Evolutionary conservation across 371 early-diverging fungal genomes (phyloP), one percentile per base, ranked within the genome.

Genomic region (Nematocida sp.): DNA sequence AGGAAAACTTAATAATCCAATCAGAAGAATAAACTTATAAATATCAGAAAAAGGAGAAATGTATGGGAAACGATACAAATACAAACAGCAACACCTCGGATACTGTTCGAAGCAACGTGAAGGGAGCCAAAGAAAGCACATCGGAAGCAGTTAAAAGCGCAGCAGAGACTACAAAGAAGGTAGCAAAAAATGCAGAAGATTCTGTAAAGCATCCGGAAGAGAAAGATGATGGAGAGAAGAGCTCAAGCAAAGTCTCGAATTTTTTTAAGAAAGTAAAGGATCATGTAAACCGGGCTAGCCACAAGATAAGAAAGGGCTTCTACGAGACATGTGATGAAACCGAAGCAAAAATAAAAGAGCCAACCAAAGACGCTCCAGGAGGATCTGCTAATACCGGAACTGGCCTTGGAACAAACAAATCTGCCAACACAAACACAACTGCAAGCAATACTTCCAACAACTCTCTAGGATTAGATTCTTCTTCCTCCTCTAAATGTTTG

Each of bases 271-370:
- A 49, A 45, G 63, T 39, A 3, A 63, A 45, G 28, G 26, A 57
- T 7, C 5, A 7, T 11, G 59, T 33, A 5, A 33, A 7, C n/a
- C 9, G 39, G 7, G 42, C 59, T 9, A 16, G 13, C 36, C 5
- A 57, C 9, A n/a, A 18, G 7, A 26, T 57, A 36, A 57, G 59
- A 26, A 25, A 39, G 11, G 42, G 38, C 59, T 57, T 57, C 35
- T 57, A 57, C 59, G 25, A 54, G 32, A 30, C 54, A 23, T 9
- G 9, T 13, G 54, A 54, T 54, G 28, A 54, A 54, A 30, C 33
- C 33, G 54, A 54, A 9, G 20, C 9, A 20, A 54, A 54, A 20
- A 9, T 28, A 30, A 20, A 54, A 54, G 32, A 54, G 54, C 20
- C 54, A 26, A 28, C 45, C 45, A 45, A 45, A 13, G 45, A 45